Evolutionary conservation across 768 basidiomycete genomes (phyloP), one percentile per base, ranked within the genome.

Genomic region (Tulasnella sp.): DNA sequence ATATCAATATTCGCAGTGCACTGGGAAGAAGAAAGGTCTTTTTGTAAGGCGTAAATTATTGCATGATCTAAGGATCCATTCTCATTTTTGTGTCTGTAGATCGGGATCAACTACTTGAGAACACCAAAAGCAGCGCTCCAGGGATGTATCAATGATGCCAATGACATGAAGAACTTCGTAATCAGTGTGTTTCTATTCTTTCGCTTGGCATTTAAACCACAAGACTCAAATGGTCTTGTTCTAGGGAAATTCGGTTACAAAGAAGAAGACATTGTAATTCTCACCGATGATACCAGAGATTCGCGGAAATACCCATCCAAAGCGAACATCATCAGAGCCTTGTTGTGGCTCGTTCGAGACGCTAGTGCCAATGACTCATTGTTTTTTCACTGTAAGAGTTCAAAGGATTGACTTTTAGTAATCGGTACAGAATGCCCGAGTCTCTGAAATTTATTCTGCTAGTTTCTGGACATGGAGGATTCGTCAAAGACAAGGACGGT

Each of bases 401-500:
- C 33, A n/a, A n/a, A n/a, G 37, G 8, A 13, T n/a, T n/a, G n/a
- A n/a, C n/a, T n/a, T n/a, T n/a, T n/a, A n/a, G n/a, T n/a, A n/a
- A n/a, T n/a, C n/a, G n/a, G n/a, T n/a, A n/a, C n/a, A n/a, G n/a
- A n/a, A n/a, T n/a, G n/a, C n/a, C n/a, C n/a, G n/a, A n/a, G n/a
- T n/a, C n/a, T n/a, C n/a, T n/a, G n/a, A n/a, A n/a, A n/a, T 19
- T 5, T 20, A 28, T 29, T 16, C 44, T 41, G 5, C 4, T 41
- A 86, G 86, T 88, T 64, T 93, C 90, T 4, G 92, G 92, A 12
- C 93, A 98, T 57, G 93, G 93, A 31, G 91, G 89, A 10, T 91
- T 92, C 66, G 82, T 82, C 0, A 73, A 83, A 55, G 93, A 95
- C 64, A 29, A 66, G 2, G 78, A 88, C 57, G 87, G 86, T 1